phyloP scores from a whole-genome alignment of 345 rosid genomes.

The Luvunga scandens region DNA sequence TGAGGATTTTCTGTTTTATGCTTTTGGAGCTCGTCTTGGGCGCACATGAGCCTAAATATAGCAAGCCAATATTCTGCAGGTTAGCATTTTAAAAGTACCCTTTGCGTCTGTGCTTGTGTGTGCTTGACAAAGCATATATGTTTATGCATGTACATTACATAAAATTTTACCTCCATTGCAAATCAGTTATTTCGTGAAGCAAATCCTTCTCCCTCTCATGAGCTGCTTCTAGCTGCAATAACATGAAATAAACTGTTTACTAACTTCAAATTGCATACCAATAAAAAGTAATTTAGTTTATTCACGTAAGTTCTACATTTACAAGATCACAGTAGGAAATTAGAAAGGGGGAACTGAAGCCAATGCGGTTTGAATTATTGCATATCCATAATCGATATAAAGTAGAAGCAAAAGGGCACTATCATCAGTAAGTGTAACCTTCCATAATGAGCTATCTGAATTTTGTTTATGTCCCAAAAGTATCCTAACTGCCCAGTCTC shows the following conservation, averaged over 20 bases:
- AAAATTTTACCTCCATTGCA: constrained; percentile 74
- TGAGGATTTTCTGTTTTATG: constrained; percentile 67
- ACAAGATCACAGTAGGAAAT: not conserved
- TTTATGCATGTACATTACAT: not conserved
- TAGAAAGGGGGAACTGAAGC: not conserved
- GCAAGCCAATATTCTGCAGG: constrained; percentile 5
- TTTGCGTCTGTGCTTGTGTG: not conserved
- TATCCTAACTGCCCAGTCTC: not conserved
- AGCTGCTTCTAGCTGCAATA: constrained; percentile 78
- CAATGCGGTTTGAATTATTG: not conserved
- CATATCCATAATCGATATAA: not conserved
- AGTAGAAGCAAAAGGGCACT: not conserved
- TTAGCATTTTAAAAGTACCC: not conserved
- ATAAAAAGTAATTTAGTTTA: not conserved
- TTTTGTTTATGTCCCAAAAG: not conserved
- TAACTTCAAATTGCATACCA: not conserved
- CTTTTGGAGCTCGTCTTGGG: constrained; percentile 86
- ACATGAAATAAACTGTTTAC: not conserved
- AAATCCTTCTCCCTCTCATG: constrained; percentile 91
- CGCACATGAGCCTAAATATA: constrained; percentile 62
- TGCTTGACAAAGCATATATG: not conserved
- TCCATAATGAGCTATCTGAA: not conserved
- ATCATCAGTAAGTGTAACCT: not conserved
- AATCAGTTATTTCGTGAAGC: constrained; percentile 80
- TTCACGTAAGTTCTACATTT: not conserved